Evolutionary conservation across 2,329 filamentous ascomycete species (phyloP), one percentile per base, ranked within the genome.

Genomic region (Fusarium sp.): DNA sequence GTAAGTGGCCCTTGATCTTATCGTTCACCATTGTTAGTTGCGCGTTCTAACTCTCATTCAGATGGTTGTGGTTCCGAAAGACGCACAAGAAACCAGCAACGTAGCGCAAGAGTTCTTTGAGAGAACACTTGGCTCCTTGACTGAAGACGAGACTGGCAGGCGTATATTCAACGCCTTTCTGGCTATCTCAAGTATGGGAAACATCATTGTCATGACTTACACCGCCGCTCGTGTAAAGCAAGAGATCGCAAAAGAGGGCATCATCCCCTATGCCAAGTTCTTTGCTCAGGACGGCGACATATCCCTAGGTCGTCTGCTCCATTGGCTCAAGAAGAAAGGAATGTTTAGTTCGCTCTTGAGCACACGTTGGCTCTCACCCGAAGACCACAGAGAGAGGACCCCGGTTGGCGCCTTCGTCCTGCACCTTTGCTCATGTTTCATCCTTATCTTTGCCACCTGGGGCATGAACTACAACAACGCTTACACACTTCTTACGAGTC

Each of bases 211-310:
- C 21, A 86, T 85, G 76, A 89, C 86, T 1, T 89, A 86, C 66
- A 86, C 85, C 0, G 82, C 84, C 9, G 81, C 85, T 4, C 80
- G 85, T 62, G 83, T 89, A 19, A 88, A 89, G 72, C 87, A 89
- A 70, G 87, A 89, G 71, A 87, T 89, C 43, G 87, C 87, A 9
- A 88, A 89, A 69, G 84, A 88, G 72, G 86, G 86, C 1, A 82
- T 88, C 53, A 75, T 88, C 3, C 85, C 85, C 0, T 85, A 77
- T 54, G 80, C 84, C 5, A 79, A 80, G 36, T 84, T 86, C 75
- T 84, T 86, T 62, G 84, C 81, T 3, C 76, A 78, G 40, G 77
- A 80, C 42, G 71, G 66, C 3, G 79, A 80, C 24, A 65, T 80
- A 31, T 80, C 77, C 2, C 21, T 80, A 5, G 79, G 79, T 1